These are phyloP conservation scores for Pyrenochaeta sp. DNA, from an alignment of 2,329 filamentous ascomycete species.

Conservation along the genomic window DNA sequence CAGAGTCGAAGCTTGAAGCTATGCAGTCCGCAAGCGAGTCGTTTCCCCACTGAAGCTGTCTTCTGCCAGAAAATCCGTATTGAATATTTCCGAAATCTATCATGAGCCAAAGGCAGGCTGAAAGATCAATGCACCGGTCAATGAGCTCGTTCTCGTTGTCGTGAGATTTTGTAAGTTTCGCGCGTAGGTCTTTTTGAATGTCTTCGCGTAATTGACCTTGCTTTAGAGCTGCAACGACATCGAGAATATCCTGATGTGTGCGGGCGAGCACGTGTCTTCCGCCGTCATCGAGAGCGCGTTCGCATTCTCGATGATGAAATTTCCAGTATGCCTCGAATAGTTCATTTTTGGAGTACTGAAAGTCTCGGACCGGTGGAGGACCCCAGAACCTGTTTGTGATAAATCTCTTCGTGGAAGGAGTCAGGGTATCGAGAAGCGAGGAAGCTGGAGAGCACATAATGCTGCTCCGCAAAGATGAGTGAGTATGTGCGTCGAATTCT, in stretches of 20 bases:
- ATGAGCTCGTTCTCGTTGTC: constrained; percentile 15
- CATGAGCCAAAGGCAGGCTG: constrained; percentile 22
- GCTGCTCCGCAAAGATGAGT: not conserved
- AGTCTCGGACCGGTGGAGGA: not conserved
- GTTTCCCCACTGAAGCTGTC: constrained; percentile 11
- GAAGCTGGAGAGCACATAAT: not conserved
- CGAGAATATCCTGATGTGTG: constrained; percentile 27
- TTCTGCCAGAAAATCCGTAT: constrained; percentile 13
- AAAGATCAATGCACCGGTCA: constrained; percentile 23
- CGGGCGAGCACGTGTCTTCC: constrained; percentile 19
- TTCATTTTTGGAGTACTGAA: not conserved
- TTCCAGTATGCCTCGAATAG: constrained; percentile 14
- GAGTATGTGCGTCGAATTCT: not conserved
- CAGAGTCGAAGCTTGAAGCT: not conserved
- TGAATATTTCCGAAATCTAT: constrained; percentile 13
- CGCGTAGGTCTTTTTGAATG: constrained; percentile 5
- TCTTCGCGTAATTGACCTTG: constrained; percentile 1
- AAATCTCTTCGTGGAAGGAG: constrained; percentile 1
- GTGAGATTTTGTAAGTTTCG: constrained; percentile 10
- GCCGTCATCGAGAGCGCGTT: constrained; percentile 22
- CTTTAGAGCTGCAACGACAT: constrained; percentile 16
- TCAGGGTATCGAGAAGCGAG: constrained; percentile 7
- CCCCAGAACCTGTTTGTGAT: constrained; percentile 11
- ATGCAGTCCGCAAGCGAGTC: constrained; percentile 10
- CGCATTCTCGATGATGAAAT: constrained; percentile 24